Evolutionary conservation across 352 stramenopile genomes (phyloP).

Genomic region (Aphanomyces invadans): DNA sequence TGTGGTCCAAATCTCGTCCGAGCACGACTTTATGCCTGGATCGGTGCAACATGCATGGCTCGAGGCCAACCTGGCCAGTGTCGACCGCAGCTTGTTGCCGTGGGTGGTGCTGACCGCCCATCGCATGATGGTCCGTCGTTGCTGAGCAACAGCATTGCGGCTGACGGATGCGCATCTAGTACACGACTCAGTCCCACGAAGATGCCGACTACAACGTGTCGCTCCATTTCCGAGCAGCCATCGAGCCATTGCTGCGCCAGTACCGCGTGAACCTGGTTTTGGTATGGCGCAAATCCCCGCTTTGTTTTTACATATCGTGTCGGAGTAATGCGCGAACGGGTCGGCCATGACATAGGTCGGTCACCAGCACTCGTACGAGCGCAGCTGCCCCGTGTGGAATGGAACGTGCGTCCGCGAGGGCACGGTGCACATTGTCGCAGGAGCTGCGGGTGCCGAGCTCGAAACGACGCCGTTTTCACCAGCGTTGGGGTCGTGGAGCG

Average conservation of each 20-base stretch:
- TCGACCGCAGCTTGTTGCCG: conserved; percentile 81
- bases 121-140: conserved; percentile 68
- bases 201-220: conserved; percentile 59
- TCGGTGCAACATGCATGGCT: conserved; percentile 88
- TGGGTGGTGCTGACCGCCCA: conserved; percentile 91
- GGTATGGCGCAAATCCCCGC: conserved; percentile 25
- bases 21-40: conserved; percentile 82
- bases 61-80: conserved; percentile 63
- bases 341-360: conserved; percentile 44
- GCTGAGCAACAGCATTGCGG: background rate
- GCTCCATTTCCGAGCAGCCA: conserved; percentile 72
- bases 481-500: conserved; percentile 68
- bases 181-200: conserved; percentile 69
- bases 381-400: conserved; percentile 72
- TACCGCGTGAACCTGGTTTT: conserved; percentile 89
- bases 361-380: conserved; percentile 90
- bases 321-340: conserved; percentile 17
- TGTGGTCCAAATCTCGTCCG: conserved; percentile 87
- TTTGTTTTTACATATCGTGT: background rate
- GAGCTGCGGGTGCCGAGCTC: conserved; percentile 72
- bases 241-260: conserved; percentile 84
- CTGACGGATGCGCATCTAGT: conserved; percentile 30
- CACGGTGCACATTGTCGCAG: conserved; percentile 81
- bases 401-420: conserved; percentile 65
- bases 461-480: conserved; percentile 53